Evolutionary conservation across 306 rosid genomes (phyloP), one percentile per base, ranked within the genome.

Genomic region (Carpinus fangiana): DNA sequence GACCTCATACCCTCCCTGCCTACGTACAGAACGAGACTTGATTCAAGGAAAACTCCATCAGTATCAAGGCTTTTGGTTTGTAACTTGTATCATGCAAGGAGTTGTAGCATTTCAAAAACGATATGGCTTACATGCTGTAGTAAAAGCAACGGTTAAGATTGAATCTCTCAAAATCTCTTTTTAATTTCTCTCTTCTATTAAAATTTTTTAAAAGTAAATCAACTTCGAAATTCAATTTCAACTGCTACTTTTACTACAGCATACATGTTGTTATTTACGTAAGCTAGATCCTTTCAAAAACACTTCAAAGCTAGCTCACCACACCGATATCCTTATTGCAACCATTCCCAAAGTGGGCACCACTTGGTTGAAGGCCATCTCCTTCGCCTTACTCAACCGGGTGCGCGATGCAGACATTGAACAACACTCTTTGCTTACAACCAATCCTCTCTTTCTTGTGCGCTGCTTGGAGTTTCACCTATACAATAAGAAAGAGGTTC

Each of bases 291-390:
- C n/a, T n/a, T n/a, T n/a, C 82, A 84, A 28, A 77, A 74, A 16
- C 51, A 47, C 13, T 47, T 47, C 14, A n/a, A n/a, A n/a, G n/a
- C 51, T 10, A 47, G 51, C 13, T 47, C 13, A 47, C 10, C 14
- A 82, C 12, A 20, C 81, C 0, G 90, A 84, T 70, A 57, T 87
- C 38, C 5, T 87, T 76, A 86, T 84, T 11, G 81, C 75, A 12
- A 62, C 81, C 20, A 23, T 23, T 62, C 88, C 85, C 10, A 87
- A 84, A 72, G 60, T 84, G 0, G 88, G 90, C 26, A 84, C 85
- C 69, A 87, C 87, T 12, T 87, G 90, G 90, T 77, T 85, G 8
- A 82, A 84, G 72, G 85, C 88, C 9, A 46, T 84, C 5, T 5
- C 59, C 6, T 87, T 87, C 55, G 73, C 51, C 51, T 47, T 47